Evolutionary conservation across 2,329 filamentous ascomycete genomes (phyloP), one percentile per base, ranked within the genome.

Genomic region (Exophiala phaeomuriformis): DNA sequence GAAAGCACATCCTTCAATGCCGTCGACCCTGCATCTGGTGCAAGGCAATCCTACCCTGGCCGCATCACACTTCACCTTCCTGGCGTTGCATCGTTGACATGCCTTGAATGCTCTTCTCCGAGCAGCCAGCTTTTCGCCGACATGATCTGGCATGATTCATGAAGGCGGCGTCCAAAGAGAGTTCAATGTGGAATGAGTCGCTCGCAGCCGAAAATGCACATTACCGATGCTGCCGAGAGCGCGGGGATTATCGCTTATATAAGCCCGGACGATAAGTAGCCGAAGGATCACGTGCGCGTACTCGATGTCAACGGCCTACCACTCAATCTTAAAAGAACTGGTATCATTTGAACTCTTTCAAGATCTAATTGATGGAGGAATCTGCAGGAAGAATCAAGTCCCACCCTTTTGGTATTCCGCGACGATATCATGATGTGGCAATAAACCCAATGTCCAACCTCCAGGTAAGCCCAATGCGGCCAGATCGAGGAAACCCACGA

Each of bases 11-110:
- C 37, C 35, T n/a, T 30, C 19, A 5, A n/a, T 36, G 19, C 47
- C 47, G 19, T 49, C 47, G 28, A 47, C 42, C 9, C 50, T 32
- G 31, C 50, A 52, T 35, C 50, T 19, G 33, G 52, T 51, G 31
- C 52, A 55, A 32, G 52, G 52, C 35, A 55, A 30, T 8, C 52
- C 52, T 19, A 39, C 42, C 37, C 46, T 40, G 12, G 52, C 43
- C 5, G 52, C 52, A 32, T 55, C 52, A 32, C 52, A 55, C 47
- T 51, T 55, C n/a, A 50, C 44, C 39, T 55, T 55, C 9, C 48
- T 40, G 30, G 43, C 35, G 32, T 50, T 55, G 48, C 52, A 55
- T 41, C 52, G 43, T 12, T 55, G 52, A 39, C 52, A 55, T 9
- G 52, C 52, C 30, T 51, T 55, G 48, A 50, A 47, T 42, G 52